Percentiles rank a stretch among this genome's conserved stretches.
These are phyloP conservation scores for Emergomyces orientalis DNA, from an alignment of 2,329 filamentous ascomycete genomes.

Conservation along the genomic window DNA sequence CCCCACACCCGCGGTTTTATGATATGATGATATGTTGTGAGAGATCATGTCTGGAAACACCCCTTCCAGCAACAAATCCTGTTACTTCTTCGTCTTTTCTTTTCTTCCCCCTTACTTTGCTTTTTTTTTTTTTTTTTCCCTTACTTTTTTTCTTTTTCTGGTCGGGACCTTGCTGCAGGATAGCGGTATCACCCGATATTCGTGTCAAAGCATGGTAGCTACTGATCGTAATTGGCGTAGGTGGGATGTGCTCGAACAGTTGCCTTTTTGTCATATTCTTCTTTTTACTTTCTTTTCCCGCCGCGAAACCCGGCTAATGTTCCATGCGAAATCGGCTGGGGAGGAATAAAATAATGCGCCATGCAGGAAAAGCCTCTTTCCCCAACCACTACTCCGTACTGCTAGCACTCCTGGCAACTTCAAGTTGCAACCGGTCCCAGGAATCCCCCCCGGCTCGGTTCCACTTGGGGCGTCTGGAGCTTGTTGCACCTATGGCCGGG, in stretches of 20 bases:
- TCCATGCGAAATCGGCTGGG: background rate
- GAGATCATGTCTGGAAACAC: background rate
- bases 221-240: background rate
- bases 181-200: constrained; percentile 3
- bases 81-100: background rate
- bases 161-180: background rate
- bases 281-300: background rate
- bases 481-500: too few relatives aligned
- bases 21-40: too few relatives aligned
- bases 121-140: background rate
- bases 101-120: background rate
- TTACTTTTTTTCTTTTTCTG: background rate
- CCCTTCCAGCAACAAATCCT: background rate
- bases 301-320: background rate
- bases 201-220: background rate
- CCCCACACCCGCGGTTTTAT: too few relatives aligned
- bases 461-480: background rate
- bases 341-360: background rate
- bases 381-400: too few relatives aligned
- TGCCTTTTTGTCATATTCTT: background rate
- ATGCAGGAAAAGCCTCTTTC: background rate
- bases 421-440: too few relatives aligned
- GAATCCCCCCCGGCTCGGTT: background rate
- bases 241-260: background rate
- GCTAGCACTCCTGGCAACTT: too few relatives aligned